These are phyloP conservation scores for Sporothrix variecibatus DNA, from an alignment of 2,329 filamentous ascomycete genomes.

Conservation along the genomic window DNA sequence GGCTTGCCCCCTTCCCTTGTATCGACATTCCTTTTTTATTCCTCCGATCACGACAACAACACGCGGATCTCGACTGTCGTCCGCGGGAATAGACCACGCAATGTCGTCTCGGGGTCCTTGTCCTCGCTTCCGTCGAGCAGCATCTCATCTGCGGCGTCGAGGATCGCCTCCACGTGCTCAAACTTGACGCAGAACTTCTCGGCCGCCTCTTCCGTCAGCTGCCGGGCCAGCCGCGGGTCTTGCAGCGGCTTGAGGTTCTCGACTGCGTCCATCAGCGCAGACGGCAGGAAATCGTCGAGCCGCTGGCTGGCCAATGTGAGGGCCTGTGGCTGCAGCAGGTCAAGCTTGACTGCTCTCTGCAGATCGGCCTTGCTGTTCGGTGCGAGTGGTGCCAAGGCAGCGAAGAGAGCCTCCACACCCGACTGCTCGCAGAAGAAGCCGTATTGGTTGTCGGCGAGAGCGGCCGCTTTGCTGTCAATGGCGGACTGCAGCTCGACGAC, in stretches of 20 bases:
- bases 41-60: conserved; percentile 50
- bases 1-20: neutral
- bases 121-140: conserved; percentile 34
- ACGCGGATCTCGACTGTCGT: conserved; percentile 63
- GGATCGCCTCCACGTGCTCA: conserved; percentile 57
- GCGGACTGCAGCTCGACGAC: conserved; percentile 57
- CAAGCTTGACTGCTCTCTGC: conserved; percentile 55
- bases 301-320: conserved; percentile 71
- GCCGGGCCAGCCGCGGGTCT: conserved; percentile 69
- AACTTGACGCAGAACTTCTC: conserved; percentile 85
- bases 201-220: conserved; percentile 80
- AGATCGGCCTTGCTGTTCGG: conserved; percentile 49
- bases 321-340: conserved; percentile 59
- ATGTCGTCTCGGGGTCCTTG: conserved; percentile 33
- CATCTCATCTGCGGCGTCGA: conserved; percentile 48
- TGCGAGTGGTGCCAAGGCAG: conserved; percentile 50
- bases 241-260: conserved; percentile 76
- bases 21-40: neutral
- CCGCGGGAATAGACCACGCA: conserved; percentile 56
- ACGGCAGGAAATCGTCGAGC: conserved; percentile 88
- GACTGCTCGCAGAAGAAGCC: conserved; percentile 73
- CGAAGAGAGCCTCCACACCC: conserved; percentile 66
- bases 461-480: conserved; percentile 57
- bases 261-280: conserved; percentile 87
- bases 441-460: conserved; percentile 68